Evolutionary conservation across 106 monocot genomes (phyloP), one percentile per base, ranked within the genome.

Genomic region (Triglochin maritima): DNA sequence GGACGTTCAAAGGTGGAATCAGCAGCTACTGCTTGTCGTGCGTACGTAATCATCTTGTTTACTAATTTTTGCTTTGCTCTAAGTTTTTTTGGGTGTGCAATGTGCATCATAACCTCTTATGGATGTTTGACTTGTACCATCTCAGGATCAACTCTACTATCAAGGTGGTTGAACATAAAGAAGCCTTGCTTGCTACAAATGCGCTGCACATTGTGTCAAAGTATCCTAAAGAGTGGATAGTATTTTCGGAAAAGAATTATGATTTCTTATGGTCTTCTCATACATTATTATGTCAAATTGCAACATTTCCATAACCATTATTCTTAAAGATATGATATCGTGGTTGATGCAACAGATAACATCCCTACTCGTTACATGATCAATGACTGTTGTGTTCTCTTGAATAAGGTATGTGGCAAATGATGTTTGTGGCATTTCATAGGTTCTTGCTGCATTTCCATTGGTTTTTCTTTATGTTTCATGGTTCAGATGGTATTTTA

Each of bases 321-420:
- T 70, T 47, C 43, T 69, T 17, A 53, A 79, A 98, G 98, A 86
- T 98, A 98, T 80, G 98, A 98, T 74, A 68, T 98, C 57, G 84
- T 98, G 53, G 88, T 98, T 72, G 98, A 98, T 82, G 98, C 98
- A 59, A 98, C 98, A 3, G 98, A 98, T 70, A 98, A 98, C 74
- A 76, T 98, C 46, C 98, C 98, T 66, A 92, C 81, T 70, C 83
- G 98, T 11, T 98, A 98, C 68, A 88, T 98, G 91, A 98, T 98
- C 9, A 98, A 76, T 76, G 98, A 98, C 66, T 92, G 98, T 57
- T 98, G 98, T 79, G 88, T 91, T 67, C 67, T 98, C 59, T 73
- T 98, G 66, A 65, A 82, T 55, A 98, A 98, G 92, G 98, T 98
- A 82, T 16, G 43, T 12, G 29, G 15, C 58, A 13, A 14, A n/a